Base-by-base conservation (phyloP, 1,284 basidiomycete species). In the Ustilago bromivora region DNA sequence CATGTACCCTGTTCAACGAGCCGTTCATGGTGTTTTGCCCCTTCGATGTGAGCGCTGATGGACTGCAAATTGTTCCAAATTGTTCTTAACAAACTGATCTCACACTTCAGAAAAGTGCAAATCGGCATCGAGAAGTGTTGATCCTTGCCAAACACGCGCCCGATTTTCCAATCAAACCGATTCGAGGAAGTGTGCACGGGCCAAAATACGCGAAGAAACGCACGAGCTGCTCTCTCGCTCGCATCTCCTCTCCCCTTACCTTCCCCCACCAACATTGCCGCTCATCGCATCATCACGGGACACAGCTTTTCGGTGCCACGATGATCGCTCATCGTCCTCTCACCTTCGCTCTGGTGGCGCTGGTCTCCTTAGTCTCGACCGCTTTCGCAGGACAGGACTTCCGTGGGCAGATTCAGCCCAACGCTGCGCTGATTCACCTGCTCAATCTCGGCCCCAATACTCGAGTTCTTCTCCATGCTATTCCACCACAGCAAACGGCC, bases 351-450 rank as follows among this genome's bases (percentile, higher is more conserved):
- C 41, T 73, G 58, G 57, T 60, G 57, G 65, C 61, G 41, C 49
- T 66, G 57, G 28, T 57, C 47, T 61, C 61, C 28, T 43, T 73
- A 19, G 31, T 64, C 13, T 61, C 54, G 17, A 35, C 53, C 1
- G 61, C 46, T 1, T 54, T 36, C 13, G 70, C 70, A 12, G 57
- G 69, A 23, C 66, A 71, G 57, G 76, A 75, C 64, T 58, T 80
- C 12, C 67, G 78, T n/a, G 76, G 76, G 15, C 78, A 80, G 62
- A 65, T 80, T 35, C 66, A 71, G 31, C 66, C 76, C 23, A 74
- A 74, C 40, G 76, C 69, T 8, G 71, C 72, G 38, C 66, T 80
- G 1, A 43, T 41, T n/a, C 65, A 80, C 34, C 15, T 78, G 57
- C 35, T 71, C 35, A 69, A 72, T 28, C 73, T 80, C 17, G 71